These are phyloP conservation scores for Nakaseomyces delphensis DNA, from an alignment of 1,139 yeast genomes.

Conservation along the genomic window DNA sequence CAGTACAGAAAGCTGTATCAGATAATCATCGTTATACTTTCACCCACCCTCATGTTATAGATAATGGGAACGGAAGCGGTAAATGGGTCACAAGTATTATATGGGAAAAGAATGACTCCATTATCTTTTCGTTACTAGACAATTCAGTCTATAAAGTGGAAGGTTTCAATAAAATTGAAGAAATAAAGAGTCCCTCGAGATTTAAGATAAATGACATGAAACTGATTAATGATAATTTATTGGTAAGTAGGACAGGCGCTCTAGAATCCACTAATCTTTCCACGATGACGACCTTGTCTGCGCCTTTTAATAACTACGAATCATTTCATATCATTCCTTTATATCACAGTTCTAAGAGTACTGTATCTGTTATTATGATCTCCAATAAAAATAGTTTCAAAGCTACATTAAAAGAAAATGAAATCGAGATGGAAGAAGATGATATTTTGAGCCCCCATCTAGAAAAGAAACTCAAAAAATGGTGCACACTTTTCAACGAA, in stretches of 20 bases:
- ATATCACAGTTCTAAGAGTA: conserved; percentile 8
- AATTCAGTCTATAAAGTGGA: conserved; percentile 15
- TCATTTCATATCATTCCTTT: conserved; percentile 22
- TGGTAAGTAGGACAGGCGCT: conserved; percentile 17
- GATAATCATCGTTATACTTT: not conserved
- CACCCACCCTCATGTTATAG: not conserved
- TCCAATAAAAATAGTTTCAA: conserved; percentile 20
- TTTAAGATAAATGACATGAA: conserved; percentile 20
- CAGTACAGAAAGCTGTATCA: not conserved
- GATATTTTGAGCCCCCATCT: conserved; percentile 22
- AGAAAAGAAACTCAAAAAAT: conserved; percentile 24
- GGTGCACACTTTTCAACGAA: conserved; percentile 26
- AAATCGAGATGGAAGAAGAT: conserved; percentile 15
- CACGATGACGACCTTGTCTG: conserved; percentile 16
- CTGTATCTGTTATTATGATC: conserved; percentile 15
- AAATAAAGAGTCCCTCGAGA: conserved; percentile 14
- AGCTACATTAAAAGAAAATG: conserved; percentile 11
- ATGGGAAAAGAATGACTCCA: conserved; percentile 13
- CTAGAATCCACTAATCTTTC: conserved; percentile 12
- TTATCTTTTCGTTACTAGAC: conserved; percentile 8
- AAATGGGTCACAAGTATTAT: conserved; percentile 22
- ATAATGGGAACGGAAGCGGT: not conserved
- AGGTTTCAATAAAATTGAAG: too few relatives aligned
- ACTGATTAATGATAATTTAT: conserved; percentile 12
- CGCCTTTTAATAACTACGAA: conserved; percentile 11